phyloP scores from a whole-genome alignment of 2,329 filamentous ascomycete species.

The Orbilia oligospora region DNA sequence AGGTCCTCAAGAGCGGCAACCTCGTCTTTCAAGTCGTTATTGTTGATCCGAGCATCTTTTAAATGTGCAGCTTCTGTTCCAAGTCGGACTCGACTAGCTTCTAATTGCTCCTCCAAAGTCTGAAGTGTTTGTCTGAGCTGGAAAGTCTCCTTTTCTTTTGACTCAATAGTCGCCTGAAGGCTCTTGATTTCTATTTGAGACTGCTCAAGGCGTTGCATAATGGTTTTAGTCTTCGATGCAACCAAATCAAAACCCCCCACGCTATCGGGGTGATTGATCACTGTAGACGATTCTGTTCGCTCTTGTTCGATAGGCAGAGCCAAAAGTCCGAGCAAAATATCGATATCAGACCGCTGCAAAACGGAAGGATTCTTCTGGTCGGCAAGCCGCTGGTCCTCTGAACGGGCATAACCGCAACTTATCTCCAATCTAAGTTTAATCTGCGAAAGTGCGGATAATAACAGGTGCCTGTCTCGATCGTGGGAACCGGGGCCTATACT shows the following conservation, averaged over 20 bases:
- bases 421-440: conserved; percentile 27
- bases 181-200: conserved; percentile 3
- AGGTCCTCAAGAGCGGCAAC: conserved; percentile 73
- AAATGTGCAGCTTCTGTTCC: conserved; percentile 19
- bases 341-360: conserved; percentile 20
- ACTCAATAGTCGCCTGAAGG: conserved; percentile 32
- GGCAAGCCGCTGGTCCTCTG: conserved; percentile 23
- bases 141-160: conserved; percentile 1
- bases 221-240: neutral
- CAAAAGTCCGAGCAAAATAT: conserved; percentile 28
- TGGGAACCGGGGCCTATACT: neutral
- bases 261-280: neutral
- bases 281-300: neutral
- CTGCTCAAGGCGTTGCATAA: conserved; percentile 13
- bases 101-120: conserved; percentile 23
- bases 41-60: neutral
- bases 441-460: conserved; percentile 25
- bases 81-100: neutral
- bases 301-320: neutral
- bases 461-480: conserved; percentile 10
- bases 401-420: conserved; percentile 19
- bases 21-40: conserved; percentile 9
- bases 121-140: conserved; percentile 16
- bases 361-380: conserved; percentile 8
- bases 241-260: conserved; percentile 5